Evolutionary conservation across 2,329 filamentous ascomycete genomes (phyloP).

Genomic region (Alternaria arbusti): DNA sequence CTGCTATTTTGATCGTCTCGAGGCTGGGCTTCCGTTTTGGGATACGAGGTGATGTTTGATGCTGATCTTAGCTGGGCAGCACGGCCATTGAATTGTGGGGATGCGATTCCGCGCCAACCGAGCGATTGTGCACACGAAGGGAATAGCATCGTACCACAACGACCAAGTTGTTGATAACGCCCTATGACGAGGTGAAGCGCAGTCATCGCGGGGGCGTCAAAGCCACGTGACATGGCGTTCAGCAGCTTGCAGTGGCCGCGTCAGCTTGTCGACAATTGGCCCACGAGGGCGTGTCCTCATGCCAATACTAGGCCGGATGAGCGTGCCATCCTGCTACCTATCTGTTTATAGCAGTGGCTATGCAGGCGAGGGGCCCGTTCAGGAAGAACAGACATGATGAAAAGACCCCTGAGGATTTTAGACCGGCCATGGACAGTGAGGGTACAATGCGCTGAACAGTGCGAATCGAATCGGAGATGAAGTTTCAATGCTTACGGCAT

Average conservation of each 20-base stretch:
- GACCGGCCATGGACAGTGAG: not conserved
- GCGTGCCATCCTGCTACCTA: not conserved
- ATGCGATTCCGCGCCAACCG: not conserved
- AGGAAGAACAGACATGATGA: not conserved
- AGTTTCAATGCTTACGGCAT: not conserved
- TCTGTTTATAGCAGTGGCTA: not conserved
- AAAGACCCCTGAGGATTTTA: not conserved
- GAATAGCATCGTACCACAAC: not conserved
- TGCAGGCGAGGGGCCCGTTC: not conserved
- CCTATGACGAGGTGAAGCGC: not conserved
- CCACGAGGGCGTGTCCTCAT: not conserved
- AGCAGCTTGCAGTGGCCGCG: slow-evolving; percentile 5
- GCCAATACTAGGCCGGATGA: not conserved
- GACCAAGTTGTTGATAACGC: not conserved
- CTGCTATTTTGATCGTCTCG: not conserved
- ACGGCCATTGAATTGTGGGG: slow-evolving; percentile 7
- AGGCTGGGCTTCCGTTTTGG: not conserved
- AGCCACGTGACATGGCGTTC: slow-evolving; percentile 11
- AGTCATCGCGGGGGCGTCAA: not conserved
- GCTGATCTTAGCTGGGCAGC: slow-evolving; percentile 5
- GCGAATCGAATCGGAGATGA: not conserved
- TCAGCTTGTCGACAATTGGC: slow-evolving; percentile 2
- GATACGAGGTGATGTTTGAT: slow-evolving; percentile 8
- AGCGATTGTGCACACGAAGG: not conserved
- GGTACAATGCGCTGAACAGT: not conserved